Percentiles rank a stretch among this genome's conserved stretches.
Evolutionary conservation across 495 filamentous ascomycete genomes (phyloP).

Genomic region (Zalerion maritima): DNA sequence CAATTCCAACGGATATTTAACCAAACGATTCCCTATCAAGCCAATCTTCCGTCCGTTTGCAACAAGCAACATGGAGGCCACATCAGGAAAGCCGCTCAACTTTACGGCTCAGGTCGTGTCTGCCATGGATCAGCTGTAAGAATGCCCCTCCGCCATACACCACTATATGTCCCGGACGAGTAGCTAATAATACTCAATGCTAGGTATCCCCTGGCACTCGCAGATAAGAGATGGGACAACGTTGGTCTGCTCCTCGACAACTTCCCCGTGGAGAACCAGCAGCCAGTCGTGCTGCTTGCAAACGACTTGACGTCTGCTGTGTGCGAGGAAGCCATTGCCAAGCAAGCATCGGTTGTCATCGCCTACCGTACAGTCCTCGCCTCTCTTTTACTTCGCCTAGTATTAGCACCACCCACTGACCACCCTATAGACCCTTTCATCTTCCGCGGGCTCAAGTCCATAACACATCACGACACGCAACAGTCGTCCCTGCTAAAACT

Average conservation of each 20-base stretch:
- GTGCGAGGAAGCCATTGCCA: slow-evolving; percentile 76
- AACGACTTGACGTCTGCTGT: slow-evolving; percentile 84
- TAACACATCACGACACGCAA: slow-evolving; percentile 73
- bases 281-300: slow-evolving; percentile 52
- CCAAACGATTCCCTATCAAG: no score
- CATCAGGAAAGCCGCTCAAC: no score
- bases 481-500: slow-evolving; percentile 73
- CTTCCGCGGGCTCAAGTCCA: slow-evolving; percentile 75
- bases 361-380: slow-evolving; percentile 57
- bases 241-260: slow-evolving; percentile 24
- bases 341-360: slow-evolving; percentile 62
- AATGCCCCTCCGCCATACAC: no score
- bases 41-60: no score
- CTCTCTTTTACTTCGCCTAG: slow-evolving; percentile 4
- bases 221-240: slow-evolving; percentile 81
- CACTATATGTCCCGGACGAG: no score
- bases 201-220: slow-evolving; percentile 79
- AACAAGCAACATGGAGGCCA: no score
- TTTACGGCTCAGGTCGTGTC: no score
- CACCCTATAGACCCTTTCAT: slow-evolving; percentile 70
- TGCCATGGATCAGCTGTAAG: no score
- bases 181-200: no score
- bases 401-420: slow-evolving; percentile 5
- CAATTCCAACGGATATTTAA: no score
- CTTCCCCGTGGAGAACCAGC: slow-evolving; percentile 4